phyloP scores from a whole-genome alignment of 2,329 filamentous ascomycete species.

The Domatiomyces catenatus region DNA sequence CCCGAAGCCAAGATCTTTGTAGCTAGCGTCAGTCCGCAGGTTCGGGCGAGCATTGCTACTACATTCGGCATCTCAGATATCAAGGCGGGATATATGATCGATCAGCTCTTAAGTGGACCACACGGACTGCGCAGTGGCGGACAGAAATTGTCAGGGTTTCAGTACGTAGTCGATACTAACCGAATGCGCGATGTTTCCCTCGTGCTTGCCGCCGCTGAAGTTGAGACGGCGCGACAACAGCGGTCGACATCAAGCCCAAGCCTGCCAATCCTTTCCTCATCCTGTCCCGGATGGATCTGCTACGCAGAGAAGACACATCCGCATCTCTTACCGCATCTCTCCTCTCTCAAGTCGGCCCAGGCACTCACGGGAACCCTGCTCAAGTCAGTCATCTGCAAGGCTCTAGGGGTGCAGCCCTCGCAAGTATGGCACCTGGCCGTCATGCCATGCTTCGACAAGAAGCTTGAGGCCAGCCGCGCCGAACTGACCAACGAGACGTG shows the following conservation, averaged over 20 bases:
- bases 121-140: slow-evolving; percentile 56
- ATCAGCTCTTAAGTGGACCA: slow-evolving; percentile 58
- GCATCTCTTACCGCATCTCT: slow-evolving; percentile 79
- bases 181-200: slow-evolving; percentile 65
- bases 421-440: slow-evolving; percentile 88
- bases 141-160: slow-evolving; percentile 58
- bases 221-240: slow-evolving; percentile 30
- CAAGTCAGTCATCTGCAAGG: slow-evolving; percentile 67
- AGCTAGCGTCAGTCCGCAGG: slow-evolving; percentile 83
- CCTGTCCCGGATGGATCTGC: slow-evolving; percentile 95
- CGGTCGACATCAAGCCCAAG: slow-evolving; percentile 15
- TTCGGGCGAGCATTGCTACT: slow-evolving; percentile 73
- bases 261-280: slow-evolving; percentile 52
- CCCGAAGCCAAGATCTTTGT: slow-evolving; percentile 62
- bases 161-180: slow-evolving; percentile 85
- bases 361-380: slow-evolving; percentile 78
- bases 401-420: slow-evolving; percentile 55
- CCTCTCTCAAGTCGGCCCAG: slow-evolving; percentile 82
- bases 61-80: slow-evolving; percentile 59
- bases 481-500: slow-evolving; percentile 75
- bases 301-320: slow-evolving; percentile 98
- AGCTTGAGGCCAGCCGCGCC: slow-evolving; percentile 83
- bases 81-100: slow-evolving; percentile 67
- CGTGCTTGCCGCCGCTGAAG: slow-evolving; percentile 63
- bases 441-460: slow-evolving; percentile 99